These are phyloP conservation scores for Aspergillus ochraceoroseus DNA, from an alignment of 2,329 filamentous ascomycete genomes.

Conservation along the genomic window DNA sequence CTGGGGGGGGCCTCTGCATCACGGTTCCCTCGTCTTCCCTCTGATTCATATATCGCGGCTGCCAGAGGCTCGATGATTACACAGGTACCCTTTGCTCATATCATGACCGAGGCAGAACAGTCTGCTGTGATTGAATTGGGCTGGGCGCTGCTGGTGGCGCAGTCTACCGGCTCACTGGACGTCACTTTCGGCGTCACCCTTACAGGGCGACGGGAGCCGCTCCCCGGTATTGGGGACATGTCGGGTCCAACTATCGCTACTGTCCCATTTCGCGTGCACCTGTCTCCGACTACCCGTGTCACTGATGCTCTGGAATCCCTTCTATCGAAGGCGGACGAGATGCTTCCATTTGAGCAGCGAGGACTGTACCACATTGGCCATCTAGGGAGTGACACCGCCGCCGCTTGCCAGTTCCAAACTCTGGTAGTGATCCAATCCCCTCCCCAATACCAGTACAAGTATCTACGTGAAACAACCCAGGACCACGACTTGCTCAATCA, in stretches of 20 bases:
- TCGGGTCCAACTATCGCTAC: background rate
- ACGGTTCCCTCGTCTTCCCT: too few species aligned
- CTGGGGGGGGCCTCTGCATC: too few species aligned
- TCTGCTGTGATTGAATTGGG: too few species aligned
- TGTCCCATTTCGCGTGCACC: background rate
- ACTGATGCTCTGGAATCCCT: too few species aligned
- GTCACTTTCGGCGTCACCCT: background rate
- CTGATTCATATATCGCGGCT: too few species aligned
- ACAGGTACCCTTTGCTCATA: too few species aligned
- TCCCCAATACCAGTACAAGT: background rate
- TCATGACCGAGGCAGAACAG: too few species aligned
- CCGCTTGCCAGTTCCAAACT: background rate
- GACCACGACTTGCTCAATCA: background rate
- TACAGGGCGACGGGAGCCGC: background rate
- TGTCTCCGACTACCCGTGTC: too few species aligned
- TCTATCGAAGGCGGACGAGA: too few species aligned
- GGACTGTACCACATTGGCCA: background rate
- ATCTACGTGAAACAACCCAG: background rate
- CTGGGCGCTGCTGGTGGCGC: background rate
- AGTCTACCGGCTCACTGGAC: background rate
- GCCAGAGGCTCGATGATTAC: too few species aligned
- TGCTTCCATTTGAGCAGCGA: background rate
- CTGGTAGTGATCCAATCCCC: background rate
- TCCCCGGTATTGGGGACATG: background rate
- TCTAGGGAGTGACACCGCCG: background rate